These are phyloP conservation scores for Tylopilus balloui DNA, from an alignment of 768 basidiomycete genomes.

Conservation along the genomic window DNA sequence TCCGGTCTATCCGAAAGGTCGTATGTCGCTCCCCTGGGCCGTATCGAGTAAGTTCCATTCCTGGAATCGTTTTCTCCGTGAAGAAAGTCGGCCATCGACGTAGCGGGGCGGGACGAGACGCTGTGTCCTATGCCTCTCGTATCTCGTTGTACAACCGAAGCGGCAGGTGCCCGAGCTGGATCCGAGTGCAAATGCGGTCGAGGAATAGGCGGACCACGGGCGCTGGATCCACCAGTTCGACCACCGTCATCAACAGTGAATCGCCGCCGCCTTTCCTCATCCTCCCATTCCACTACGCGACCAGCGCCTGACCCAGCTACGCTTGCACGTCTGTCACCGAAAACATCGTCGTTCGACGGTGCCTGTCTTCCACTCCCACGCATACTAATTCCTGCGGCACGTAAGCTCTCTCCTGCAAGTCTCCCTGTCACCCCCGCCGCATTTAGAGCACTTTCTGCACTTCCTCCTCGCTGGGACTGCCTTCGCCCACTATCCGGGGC, in stretches of 20 bases:
- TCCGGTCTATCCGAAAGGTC: conserved; percentile 24
- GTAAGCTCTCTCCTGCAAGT: conserved; percentile 61
- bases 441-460: conserved; percentile 61
- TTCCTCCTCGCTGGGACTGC: conserved; percentile 60
- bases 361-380: conserved; percentile 28
- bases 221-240: conserved; percentile 22
- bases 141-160: conserved; percentile 19
- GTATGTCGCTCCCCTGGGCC: conserved; percentile 23
- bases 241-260: conserved; percentile 18
- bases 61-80: conserved; percentile 21
- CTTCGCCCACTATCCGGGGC: conserved; percentile 38
- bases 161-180: conserved; percentile 16
- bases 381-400: conserved; percentile 63
- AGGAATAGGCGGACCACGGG: conserved; percentile 17
- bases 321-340: conserved; percentile 24
- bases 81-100: conserved; percentile 53
- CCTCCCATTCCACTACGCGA: conserved; percentile 24
- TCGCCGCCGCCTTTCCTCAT: conserved; percentile 20
- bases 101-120: conserved; percentile 39
- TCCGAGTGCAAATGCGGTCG: conserved; percentile 27
- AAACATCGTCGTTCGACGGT: conserved; percentile 35
- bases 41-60: conserved; percentile 13
- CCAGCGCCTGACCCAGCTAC: conserved; percentile 1
- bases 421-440: conserved; percentile 42
- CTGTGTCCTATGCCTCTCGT: conserved; percentile 16